Evolutionary conservation across 768 basidiomycete species (phyloP).

Genomic region (Krasilnikovozyma curviuscula): DNA sequence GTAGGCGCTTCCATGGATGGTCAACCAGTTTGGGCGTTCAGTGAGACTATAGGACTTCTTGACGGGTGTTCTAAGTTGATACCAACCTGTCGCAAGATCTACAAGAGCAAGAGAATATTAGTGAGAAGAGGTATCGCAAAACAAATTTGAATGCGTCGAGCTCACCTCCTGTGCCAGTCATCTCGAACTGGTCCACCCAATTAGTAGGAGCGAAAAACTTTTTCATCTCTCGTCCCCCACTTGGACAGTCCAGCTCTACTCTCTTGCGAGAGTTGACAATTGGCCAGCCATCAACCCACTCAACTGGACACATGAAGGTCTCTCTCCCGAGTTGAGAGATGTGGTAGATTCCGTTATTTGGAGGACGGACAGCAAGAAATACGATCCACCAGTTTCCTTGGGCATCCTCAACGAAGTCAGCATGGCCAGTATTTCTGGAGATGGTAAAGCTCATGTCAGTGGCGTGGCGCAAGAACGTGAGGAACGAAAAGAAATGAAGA

Average conservation of each 20-base stretch:
- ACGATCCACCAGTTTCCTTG: constrained; percentile 24
- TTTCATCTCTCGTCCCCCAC: background rate
- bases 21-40: constrained; percentile 5
- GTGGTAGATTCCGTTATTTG: background rate
- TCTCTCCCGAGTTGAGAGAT: constrained; percentile 26
- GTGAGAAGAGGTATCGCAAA: background rate
- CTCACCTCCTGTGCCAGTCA: background rate
- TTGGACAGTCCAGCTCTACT: background rate
- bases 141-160: background rate
- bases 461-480: no score
- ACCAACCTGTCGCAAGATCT: constrained; percentile 13
- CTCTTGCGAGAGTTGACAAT: constrained; percentile 13
- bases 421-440: constrained; percentile 30
- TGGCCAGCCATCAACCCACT: constrained; percentile 21
- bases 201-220: no score
- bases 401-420: constrained; percentile 27
- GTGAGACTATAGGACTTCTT: constrained; percentile 5
- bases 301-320: constrained; percentile 26
- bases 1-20: constrained; percentile 11
- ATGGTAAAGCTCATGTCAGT: no score
- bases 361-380: constrained; percentile 17
- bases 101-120: no score
- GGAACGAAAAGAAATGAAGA: no score
- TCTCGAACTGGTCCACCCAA: background rate
- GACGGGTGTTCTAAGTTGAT: constrained; percentile 15